These are phyloP conservation scores for Haplosporangium sp. DNA, from an alignment of 371 early-diverging fungal species.

Conservation along the genomic window DNA sequence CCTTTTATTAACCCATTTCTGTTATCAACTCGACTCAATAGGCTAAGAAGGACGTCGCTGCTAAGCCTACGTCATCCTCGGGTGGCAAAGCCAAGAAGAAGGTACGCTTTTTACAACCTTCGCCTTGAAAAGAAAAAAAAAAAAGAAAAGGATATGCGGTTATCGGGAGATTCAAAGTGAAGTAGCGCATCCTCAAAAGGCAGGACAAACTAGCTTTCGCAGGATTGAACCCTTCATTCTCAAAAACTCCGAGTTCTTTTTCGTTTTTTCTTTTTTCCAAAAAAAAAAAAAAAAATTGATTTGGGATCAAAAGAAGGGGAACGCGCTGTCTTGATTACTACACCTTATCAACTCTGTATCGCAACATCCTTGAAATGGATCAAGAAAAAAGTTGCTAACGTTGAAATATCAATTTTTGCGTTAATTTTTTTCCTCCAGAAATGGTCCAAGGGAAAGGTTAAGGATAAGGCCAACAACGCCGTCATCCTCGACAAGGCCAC, in stretches of 20 bases:
- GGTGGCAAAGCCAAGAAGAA: slow-evolving; percentile 94
- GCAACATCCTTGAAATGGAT: no score
- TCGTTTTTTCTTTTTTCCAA: no score
- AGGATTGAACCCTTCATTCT: background rate
- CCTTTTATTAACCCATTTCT: background rate
- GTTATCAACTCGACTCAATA: slow-evolving; percentile 21
- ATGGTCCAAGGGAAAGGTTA: slow-evolving; percentile 69
- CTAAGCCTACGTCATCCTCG: slow-evolving; percentile 76
- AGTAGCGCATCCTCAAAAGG: background rate
- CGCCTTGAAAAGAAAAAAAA: background rate
- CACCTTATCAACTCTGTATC: no score
- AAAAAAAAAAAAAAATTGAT: no score
- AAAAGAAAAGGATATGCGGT: no score
- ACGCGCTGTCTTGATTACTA: no score
- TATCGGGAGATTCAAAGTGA: no score
- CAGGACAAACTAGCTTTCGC: background rate
- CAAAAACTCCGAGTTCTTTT: background rate
- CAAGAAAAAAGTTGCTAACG: no score
- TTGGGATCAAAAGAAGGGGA: no score
- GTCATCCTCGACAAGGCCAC: slow-evolving; percentile 69
- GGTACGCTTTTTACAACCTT: slow-evolving; percentile 42
- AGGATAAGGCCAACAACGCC: slow-evolving; percentile 66
- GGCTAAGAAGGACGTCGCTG: slow-evolving; percentile 80
- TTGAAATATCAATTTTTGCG: background rate
- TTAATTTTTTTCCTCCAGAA: slow-evolving; percentile 35